Evolutionary conservation across 768 basidiomycete genomes (phyloP).

Genomic region (Suillus discolor): DNA sequence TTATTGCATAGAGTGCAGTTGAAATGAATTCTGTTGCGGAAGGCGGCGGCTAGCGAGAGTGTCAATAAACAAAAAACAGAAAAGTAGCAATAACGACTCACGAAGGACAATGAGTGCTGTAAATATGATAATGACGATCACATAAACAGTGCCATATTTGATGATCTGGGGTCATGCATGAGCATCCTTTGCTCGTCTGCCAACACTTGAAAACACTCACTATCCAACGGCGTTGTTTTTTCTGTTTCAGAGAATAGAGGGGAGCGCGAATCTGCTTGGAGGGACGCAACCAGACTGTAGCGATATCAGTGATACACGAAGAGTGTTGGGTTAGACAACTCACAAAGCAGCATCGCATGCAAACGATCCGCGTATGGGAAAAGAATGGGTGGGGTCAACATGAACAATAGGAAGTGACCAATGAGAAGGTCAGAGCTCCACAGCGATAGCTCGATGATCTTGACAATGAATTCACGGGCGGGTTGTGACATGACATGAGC

Average conservation of each 20-base stretch:
- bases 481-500: conserved; percentile 95
- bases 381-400: conserved; percentile 85
- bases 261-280: conserved; percentile 94
- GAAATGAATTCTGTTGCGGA: conserved; percentile 61
- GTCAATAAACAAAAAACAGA: conserved; percentile 12
- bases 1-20: conserved; percentile 69
- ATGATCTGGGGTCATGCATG: conserved; percentile 54
- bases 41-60: conserved; percentile 50
- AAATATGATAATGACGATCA: conserved; percentile 67
- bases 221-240: conserved; percentile 87
- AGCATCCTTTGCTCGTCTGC: conserved; percentile 12
- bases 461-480: conserved; percentile 95
- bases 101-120: conserved; percentile 77
- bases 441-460: conserved; percentile 93
- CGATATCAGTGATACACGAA: conserved; percentile 19
- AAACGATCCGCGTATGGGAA: conserved; percentile 91
- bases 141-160: conserved; percentile 82
- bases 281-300: conserved; percentile 88
- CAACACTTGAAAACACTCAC: conserved; percentile 45
- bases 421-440: conserved; percentile 95
- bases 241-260: conserved; percentile 87
- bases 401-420: conserved; percentile 85
- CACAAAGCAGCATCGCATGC: conserved; percentile 90
- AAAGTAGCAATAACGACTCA: conserved; percentile 44
- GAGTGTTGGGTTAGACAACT: conserved; percentile 33